phyloP scores from a whole-genome alignment of 2,329 filamentous ascomycete species.

The Akanthomyces muscarius region DNA sequence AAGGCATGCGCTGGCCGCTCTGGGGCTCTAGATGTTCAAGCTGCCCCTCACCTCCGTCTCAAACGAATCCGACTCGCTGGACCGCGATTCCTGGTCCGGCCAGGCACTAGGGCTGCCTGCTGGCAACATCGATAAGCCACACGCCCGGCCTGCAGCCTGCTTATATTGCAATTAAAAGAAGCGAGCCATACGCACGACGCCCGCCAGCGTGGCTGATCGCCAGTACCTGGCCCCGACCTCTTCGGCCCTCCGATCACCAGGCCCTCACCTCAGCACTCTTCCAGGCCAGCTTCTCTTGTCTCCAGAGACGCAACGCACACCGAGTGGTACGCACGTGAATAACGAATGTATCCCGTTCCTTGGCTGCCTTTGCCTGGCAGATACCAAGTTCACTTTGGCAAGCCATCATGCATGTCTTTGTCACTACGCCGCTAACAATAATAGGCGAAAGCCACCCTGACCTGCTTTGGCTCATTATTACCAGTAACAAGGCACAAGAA shows the following conservation, averaged over 20 bases:
- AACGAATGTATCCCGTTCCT: not conserved
- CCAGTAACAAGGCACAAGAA: not conserved
- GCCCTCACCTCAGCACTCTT: not conserved
- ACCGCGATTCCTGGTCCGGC: not conserved
- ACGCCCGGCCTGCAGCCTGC: not conserved
- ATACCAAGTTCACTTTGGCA: not conserved
- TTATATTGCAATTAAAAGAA: slow-evolving; percentile 6
- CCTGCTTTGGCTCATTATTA: not conserved
- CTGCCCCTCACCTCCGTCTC: not conserved
- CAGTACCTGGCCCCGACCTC: not conserved
- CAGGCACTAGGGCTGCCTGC: slow-evolving; percentile 2
- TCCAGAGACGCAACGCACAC: not conserved
- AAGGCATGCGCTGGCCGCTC: not conserved
- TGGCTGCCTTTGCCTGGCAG: not conserved
- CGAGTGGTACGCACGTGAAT: slow-evolving; percentile 5
- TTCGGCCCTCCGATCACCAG: slow-evolving; percentile 1
- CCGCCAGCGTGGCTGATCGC: slow-evolving; percentile 2
- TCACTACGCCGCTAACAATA: slow-evolving; percentile 1
- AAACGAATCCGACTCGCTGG: slow-evolving; percentile 8
- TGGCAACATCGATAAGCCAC: slow-evolving; percentile 10
- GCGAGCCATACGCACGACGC: not conserved
- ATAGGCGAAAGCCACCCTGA: not conserved
- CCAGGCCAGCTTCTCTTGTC: not conserved
- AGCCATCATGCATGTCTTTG: slow-evolving; percentile 10
- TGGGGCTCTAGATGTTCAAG: not conserved